Evolutionary conservation across 1,139 yeast genomes (phyloP), one percentile per base, ranked within the genome.

Genomic region (Blastobotrys buckinghamii): DNA sequence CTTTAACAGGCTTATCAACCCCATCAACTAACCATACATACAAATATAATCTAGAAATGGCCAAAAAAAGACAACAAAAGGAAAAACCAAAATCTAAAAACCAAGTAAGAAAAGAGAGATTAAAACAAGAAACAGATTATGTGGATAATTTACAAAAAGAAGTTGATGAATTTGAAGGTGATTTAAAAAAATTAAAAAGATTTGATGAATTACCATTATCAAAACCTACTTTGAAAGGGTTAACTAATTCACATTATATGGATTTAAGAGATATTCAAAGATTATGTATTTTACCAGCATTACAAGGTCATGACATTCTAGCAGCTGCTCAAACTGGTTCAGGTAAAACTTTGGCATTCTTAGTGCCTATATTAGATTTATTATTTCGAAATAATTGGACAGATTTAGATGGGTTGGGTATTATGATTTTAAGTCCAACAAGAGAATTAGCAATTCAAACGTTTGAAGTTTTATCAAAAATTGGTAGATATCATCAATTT

Each of bases 281-380:
- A 56, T 81, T 80, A 47, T 76, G 96, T 4, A 86, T 92, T 33
- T 86, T 95, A 0, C 69, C 77, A 16, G 82, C 95, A 0, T 71
- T 92, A 53, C 81, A 85, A 59, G 94, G 95, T 0, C 75, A 80
- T 43, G 99, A 94, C 68, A 68, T 92, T 9, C 73, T 92, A 58
- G 97, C 90, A 26, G 95, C 97, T 20, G 98, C 98, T 17, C 81
- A 82, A 60, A 92, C 98, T 1, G 98, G 98, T 42, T 89, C 97
- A 1, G 98, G 98, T 66, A 92, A 92, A 71, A 92, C 98, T 0
- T 74, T 94, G 55, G 97, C 99, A 6, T 92, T 94, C 62, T 72
- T 92, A 57, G 76, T 92, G 39, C 99, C 99, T 1, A 78, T 86
- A 5, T 68, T 89, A 19, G 96, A 89, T 62, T 73, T 76, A 44